Evolutionary conservation across 1,284 basidiomycete species (phyloP).

Genomic region (Malassezia nana): DNA sequence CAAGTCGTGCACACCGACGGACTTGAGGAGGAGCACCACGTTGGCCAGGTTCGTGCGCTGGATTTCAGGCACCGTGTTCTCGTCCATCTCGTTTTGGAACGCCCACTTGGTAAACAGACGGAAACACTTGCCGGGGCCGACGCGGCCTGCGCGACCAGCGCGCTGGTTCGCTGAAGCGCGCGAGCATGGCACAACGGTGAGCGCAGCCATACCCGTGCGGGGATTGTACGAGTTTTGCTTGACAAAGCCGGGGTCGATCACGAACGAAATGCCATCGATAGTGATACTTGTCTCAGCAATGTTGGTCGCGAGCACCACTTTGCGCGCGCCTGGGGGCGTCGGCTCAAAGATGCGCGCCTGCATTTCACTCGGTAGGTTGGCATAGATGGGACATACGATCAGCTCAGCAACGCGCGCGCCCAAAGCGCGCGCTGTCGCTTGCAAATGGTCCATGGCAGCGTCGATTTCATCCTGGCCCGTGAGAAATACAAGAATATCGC

Average conservation of each 20-base stretch:
- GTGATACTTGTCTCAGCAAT: conserved; percentile 59
- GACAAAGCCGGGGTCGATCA: conserved; percentile 47
- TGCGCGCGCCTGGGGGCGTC: conserved; percentile 86
- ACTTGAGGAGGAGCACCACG: conserved; percentile 58
- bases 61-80: conserved; percentile 58
- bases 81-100: conserved; percentile 57
- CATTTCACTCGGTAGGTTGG: conserved; percentile 95
- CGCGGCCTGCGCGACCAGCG: conserved; percentile 90
- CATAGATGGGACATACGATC: conserved; percentile 93
- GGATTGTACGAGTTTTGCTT: conserved; percentile 48
- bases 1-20: conserved; percentile 58
- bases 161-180: conserved; percentile 93
- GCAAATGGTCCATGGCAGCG: conserved; percentile 78
- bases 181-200: conserved; percentile 60
- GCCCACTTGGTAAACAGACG: conserved; percentile 63
- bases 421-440: conserved; percentile 84
- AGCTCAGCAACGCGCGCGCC: conserved; percentile 93
- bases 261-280: conserved; percentile 47
- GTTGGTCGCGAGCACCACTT: conserved; percentile 88
- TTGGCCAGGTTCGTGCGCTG: conserved; percentile 53
- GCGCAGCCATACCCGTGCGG: conserved; percentile 43
- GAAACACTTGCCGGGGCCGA: conserved; percentile 97
- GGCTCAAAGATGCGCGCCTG: conserved; percentile 99
- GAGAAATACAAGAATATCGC: conserved; percentile 95
- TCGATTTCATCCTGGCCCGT: conserved; percentile 99